Percentiles rank a stretch among this genome's conserved stretches.
These are phyloP conservation scores for Gynostemma pentaphyllum DNA, from an alignment of 306 rosid species.

Conservation along the genomic window DNA sequence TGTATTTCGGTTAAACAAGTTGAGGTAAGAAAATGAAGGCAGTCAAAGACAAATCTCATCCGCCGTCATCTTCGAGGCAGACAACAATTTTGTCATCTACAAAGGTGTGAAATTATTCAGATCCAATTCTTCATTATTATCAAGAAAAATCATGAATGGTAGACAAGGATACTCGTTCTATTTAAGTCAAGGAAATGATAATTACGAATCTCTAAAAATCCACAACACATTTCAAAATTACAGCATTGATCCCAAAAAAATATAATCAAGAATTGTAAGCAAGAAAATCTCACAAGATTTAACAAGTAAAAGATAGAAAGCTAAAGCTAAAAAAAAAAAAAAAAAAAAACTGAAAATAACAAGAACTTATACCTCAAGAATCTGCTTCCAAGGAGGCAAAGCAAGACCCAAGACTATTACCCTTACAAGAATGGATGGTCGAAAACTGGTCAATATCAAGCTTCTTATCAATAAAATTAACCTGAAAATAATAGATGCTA, in stretches of 20 bases:
- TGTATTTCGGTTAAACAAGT: background rate
- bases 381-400: constrained; percentile 14
- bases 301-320: background rate
- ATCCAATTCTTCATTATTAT: background rate
- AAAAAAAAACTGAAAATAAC: background rate
- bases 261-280: background rate
- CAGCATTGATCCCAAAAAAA: too few relatives aligned
- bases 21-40: background rate
- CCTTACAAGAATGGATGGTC: constrained; percentile 54
- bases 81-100: too few relatives aligned
- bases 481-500: constrained; percentile 67
- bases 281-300: background rate
- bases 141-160: too few relatives aligned
- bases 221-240: too few relatives aligned
- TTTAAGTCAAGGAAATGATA: background rate
- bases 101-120: background rate
- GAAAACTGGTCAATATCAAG: constrained; percentile 64
- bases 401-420: constrained; percentile 19
- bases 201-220: background rate
- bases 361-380: constrained; percentile 30
- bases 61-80: background rate
- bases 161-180: too few relatives aligned
- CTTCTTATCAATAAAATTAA: constrained; percentile 72
- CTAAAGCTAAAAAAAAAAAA: too few relatives aligned
- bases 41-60: background rate